Base-by-base conservation (phyloP, 2,329 filamentous ascomycete genomes). In the Cladosporium austrohemisphaericum region DNA sequence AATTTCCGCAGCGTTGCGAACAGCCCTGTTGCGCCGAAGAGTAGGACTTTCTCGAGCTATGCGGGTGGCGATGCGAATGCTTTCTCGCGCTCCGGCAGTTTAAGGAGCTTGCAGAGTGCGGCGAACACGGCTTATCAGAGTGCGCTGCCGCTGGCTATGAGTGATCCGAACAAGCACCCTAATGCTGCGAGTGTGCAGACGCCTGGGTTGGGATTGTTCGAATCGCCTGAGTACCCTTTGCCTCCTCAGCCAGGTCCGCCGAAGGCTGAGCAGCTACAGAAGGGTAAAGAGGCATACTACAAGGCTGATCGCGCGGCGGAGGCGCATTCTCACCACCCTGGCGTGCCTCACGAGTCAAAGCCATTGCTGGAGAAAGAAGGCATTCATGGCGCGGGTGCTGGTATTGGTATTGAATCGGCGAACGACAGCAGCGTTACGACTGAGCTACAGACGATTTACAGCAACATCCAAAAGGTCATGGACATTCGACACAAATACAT, bases 401-500 rank as follows among this genome's bases (percentile, higher is more conserved):
- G 78, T 14, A 71, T 84, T 45, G 79, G 81, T 13, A 65, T 83
- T n/a, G 81, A 81, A 3, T 82, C 83, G 36, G 79, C 86, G 49
- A 84, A 80, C 37, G 88, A 94, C 60, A 81, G 86, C 31, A 84
- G 86, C 45, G 85, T 97, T 57, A 89, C 88, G 2, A 78, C 86
- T 2, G 93, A 98, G 69, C 73, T 98, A 56, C 83, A 81, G 60
- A 79, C 82, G 16, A 96, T 98, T 57, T 96, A 94, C 61, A 84
- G 83, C 56, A 94, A 93, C 58, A 89, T 98, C 49, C 88, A 95
- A 65, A 85, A 86, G 57, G 81, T 97, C n/a, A 71, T 96, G 37
- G 88, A 96, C 59, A 76, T 91, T 32, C 83, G 93, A 52, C 84
- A 90, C 66, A 94, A 89, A 61, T 98, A 97, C 68, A 88, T 97